A percentile compares a stretch with the other conserved stretches of the same genome.
phyloP scores from a whole-genome alignment of 371 early-diverging fungal species.

The Syncephalastrum monosporum region DNA sequence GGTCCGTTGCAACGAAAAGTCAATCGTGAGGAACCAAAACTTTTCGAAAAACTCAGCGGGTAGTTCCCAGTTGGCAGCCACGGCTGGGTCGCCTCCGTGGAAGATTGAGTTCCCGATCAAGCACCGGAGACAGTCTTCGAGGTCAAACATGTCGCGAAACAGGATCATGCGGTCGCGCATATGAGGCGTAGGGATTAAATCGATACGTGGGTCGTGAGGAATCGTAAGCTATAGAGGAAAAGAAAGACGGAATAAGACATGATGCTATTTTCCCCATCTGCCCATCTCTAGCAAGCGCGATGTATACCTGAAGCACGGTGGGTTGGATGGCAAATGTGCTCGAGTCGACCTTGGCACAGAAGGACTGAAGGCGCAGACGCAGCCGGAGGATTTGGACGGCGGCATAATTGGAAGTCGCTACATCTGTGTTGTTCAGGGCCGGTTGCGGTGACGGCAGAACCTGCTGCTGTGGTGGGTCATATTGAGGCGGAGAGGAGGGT shows the following conservation, averaged over 20 bases:
- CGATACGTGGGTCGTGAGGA: conserved; percentile 53
- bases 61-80: conserved; percentile 44
- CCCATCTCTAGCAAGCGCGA: no score
- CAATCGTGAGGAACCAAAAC: conserved; percentile 38
- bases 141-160: conserved; percentile 40
- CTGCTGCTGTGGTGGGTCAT: conserved; percentile 10
- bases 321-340: conserved; percentile 32
- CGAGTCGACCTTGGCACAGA: conserved; percentile 18
- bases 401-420: conserved; percentile 24
- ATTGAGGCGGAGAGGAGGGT: conserved; percentile 4
- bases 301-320: conserved; percentile 27
- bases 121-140: conserved; percentile 48
- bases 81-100: conserved; percentile 45
- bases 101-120: conserved; percentile 34
- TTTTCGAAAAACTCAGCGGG: conserved; percentile 46
- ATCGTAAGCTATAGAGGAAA: conserved; percentile 21
- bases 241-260: background rate
- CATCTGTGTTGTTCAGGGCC: conserved; percentile 14
- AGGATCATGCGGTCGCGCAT: conserved; percentile 55
- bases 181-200: conserved; percentile 46
- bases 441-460: conserved; percentile 1
- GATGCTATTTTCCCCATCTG: background rate
- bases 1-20: conserved; percentile 21
- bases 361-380: conserved; percentile 22
- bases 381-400: conserved; percentile 29